A percentile compares a stretch with the other conserved stretches of the same genome.
Evolutionary conservation across 2,329 filamentous ascomycete genomes (phyloP).

Genomic region (Botrytis fragariae): DNA sequence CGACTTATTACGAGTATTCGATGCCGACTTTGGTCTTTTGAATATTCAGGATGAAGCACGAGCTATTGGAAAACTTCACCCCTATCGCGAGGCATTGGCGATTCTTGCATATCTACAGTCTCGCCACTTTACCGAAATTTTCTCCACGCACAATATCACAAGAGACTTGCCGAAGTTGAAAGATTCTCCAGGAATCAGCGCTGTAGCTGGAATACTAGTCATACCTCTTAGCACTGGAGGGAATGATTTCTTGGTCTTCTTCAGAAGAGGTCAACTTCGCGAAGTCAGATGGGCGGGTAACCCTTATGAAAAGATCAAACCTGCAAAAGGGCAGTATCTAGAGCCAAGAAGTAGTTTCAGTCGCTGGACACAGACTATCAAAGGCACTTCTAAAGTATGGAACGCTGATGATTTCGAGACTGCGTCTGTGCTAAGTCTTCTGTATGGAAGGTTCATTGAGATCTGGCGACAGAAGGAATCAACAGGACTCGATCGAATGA

Average conservation of each 20-base stretch:
- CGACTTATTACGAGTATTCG: conserved; percentile 27
- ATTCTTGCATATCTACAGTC: conserved; percentile 82
- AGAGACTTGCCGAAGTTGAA: conserved; percentile 77
- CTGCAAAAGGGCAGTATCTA: conserved; percentile 65
- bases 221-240: conserved; percentile 77
- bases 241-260: conserved; percentile 85
- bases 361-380: conserved; percentile 70
- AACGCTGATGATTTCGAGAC: conserved; percentile 84
- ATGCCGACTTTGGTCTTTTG: conserved; percentile 59
- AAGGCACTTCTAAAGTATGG: conserved; percentile 84
- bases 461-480: conserved; percentile 91
- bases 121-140: conserved; percentile 69
- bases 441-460: conserved; percentile 84
- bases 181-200: conserved; percentile 74
- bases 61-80: conserved; percentile 71
- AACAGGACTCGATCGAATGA: conserved; percentile 78
- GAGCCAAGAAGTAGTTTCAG: conserved; percentile 80
- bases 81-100: conserved; percentile 78
- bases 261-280: conserved; percentile 71
- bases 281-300: conserved; percentile 82
- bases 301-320: conserved; percentile 75
- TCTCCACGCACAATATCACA: conserved; percentile 72
- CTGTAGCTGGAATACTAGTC: conserved; percentile 77
- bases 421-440: conserved; percentile 79
- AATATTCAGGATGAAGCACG: conserved; percentile 89